Conservation (phyloP, 306 rosid genomes). For the Cicer bijugum region DNA sequence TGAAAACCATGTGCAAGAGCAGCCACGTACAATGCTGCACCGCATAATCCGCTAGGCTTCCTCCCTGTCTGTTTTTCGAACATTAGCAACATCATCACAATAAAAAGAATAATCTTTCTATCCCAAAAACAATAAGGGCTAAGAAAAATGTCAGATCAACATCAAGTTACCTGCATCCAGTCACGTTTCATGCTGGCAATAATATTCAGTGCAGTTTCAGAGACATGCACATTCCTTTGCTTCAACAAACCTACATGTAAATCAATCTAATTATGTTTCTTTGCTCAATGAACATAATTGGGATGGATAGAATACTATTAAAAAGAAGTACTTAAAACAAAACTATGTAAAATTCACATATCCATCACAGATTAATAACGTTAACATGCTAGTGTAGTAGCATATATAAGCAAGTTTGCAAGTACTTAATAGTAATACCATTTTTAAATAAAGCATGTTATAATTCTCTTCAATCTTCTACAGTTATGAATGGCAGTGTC, state of each 20-base stretch:
- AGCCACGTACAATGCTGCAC: constrained; percentile 86
- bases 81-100: constrained; percentile 29
- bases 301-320: not conserved
- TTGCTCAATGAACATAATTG: constrained; percentile 2
- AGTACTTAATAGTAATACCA: not conserved
- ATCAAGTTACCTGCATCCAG: constrained; percentile 83
- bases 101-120: not conserved
- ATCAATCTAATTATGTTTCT: constrained; percentile 32
- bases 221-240: constrained; percentile 57
- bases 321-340: not conserved
- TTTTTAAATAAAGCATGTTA: constrained; percentile 12
- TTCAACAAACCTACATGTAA: constrained; percentile 52
- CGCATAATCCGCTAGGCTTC: constrained; percentile 90
- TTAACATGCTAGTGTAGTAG: not conserved
- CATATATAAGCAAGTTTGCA: not conserved
- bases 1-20: constrained; percentile 76
- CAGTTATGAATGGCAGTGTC: too few relatives aligned
- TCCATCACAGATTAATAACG: not conserved
- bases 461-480: constrained; percentile 1
- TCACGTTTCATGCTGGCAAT: constrained; percentile 89
- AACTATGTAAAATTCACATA: constrained; percentile 10
- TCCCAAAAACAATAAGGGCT: not conserved
- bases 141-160: constrained; percentile 15
- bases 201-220: constrained; percentile 70
- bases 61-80: constrained; percentile 76